A percentile compares a stretch with the other conserved stretches of the same genome.
Conservation (phyloP, 352 stramenopile genomes). For the Globisporangium canariense region DNA sequence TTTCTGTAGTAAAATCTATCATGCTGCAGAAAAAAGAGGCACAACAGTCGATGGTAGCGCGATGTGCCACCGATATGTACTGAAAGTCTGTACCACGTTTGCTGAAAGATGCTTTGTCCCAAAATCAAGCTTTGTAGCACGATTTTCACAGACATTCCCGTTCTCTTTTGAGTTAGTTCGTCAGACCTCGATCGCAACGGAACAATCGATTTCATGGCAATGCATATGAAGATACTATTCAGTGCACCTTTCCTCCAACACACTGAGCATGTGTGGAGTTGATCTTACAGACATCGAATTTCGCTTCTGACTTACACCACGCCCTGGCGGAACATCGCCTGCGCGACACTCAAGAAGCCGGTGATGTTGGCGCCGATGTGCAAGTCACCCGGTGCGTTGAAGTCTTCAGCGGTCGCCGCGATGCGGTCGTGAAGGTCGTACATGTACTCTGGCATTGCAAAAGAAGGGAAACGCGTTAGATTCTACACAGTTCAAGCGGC, state of each 20-base stretch:
- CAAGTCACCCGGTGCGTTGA: conserved; percentile 74
- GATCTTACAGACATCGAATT: conserved; percentile 5
- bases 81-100: no score
- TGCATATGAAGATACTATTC: not conserved
- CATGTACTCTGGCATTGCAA: conserved; percentile 65
- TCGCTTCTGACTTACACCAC: conserved; percentile 82
- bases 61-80: no score
- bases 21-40: no score
- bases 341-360: conserved; percentile 96
- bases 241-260: conserved; percentile 2
- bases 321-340: conserved; percentile 96
- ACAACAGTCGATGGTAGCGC: no score
- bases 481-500: not conserved
- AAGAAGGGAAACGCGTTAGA: not conserved
- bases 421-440: conserved; percentile 67
- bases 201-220: not conserved
- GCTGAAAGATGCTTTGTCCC: no score
- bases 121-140: not conserved
- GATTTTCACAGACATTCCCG: not conserved
- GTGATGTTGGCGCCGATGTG: conserved; percentile 94
- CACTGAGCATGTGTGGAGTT: not conserved
- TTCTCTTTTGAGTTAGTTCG: not conserved
- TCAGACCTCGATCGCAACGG: not conserved
- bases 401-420: conserved; percentile 64
- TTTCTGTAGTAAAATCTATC: no score